These are phyloP conservation scores for Podochytrium sp. DNA, from an alignment of 192 early-diverging fungal genomes.

Conservation along the genomic window DNA sequence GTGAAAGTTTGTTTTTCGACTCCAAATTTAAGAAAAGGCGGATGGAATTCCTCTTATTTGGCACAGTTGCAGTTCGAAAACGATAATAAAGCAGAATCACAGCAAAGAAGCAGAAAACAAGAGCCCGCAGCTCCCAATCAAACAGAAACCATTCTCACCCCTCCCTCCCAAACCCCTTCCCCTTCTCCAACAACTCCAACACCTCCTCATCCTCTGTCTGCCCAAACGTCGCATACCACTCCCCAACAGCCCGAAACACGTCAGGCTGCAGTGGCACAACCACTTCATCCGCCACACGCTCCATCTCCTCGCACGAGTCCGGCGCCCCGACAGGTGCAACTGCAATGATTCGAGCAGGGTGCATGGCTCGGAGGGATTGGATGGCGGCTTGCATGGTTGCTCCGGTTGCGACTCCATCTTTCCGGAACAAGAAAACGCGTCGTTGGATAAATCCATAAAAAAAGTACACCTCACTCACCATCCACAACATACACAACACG, in stretches of 20 bases:
- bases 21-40: too few species aligned
- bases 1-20: too few species aligned
- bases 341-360: slow-evolving; percentile 24
- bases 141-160: too few species aligned
- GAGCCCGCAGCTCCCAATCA: too few species aligned
- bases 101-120: too few species aligned
- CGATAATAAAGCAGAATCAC: too few species aligned
- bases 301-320: slow-evolving; percentile 10
- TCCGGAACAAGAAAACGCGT: background rate
- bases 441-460: background rate
- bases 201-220: slow-evolving; percentile 50
- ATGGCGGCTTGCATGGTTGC: slow-evolving; percentile 40
- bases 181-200: slow-evolving; percentile 29
- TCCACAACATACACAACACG: slow-evolving; percentile 44
- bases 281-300: slow-evolving; percentile 33
- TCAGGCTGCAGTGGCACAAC: slow-evolving; percentile 32
- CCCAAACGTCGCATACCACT: slow-evolving; percentile 38
- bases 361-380: slow-evolving; percentile 29
- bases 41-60: too few species aligned
- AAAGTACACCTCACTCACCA: slow-evolving; percentile 10
- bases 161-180: background rate
- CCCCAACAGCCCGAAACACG: slow-evolving; percentile 35
- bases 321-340: slow-evolving; percentile 39
- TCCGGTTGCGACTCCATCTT: slow-evolving; percentile 17
- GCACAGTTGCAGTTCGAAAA: too few species aligned